Base-by-base conservation (phyloP, 2,329 filamentous ascomycete species). In the Hymenoscyphus linearis region DNA sequence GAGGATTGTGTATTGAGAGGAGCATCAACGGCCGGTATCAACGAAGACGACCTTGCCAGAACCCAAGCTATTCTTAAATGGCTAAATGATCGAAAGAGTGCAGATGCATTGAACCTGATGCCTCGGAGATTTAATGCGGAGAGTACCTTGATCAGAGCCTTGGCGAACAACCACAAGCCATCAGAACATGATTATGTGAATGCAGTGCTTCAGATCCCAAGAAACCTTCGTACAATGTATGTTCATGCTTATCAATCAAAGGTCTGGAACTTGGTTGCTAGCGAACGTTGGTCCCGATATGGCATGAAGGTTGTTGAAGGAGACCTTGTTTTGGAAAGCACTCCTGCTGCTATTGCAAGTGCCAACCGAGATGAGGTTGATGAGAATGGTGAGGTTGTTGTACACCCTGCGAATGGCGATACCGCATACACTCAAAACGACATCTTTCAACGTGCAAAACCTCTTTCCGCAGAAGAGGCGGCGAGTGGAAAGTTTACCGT, bases 191-290 rank as follows among this genome's bases (percentile, higher is more conserved):
- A 99, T 75, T 95, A 85, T 73, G 82, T 90, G 62, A 93, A 93
- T 26, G 91, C 95, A 0, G 76, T 99, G 57, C 83, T 88, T 71
- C 82, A 83, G 59, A 93, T 99, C 64, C 89, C 89, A 26, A 84
- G 93, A 18, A 91, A 90, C 55, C 80, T 98, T 69, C 85, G 92
- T 52, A 84, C 91, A 62, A 97, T 99, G 89, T 99, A 98, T 73
- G 87, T 96, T 16, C 95, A 99, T 74, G 93, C 95, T 4, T 98
- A 97, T 76, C 95, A 99, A 74, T 96, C 90, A 5, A 84, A 92
- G 40, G 87, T 99, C 9, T 99, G 93, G 93, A 99, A 99, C 76
- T 84, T 86, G 67, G 90, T 86, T 13, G 90, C 86, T 1, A 91
- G 90, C 66, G 85, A 88, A 68, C 88, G 95, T 54, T 96, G 91